A percentile compares a stretch with the other conserved stretches of the same genome.
Evolutionary conservation across 2,329 filamentous ascomycete species (phyloP).

Genomic region (Trichophyton benhamiae): DNA sequence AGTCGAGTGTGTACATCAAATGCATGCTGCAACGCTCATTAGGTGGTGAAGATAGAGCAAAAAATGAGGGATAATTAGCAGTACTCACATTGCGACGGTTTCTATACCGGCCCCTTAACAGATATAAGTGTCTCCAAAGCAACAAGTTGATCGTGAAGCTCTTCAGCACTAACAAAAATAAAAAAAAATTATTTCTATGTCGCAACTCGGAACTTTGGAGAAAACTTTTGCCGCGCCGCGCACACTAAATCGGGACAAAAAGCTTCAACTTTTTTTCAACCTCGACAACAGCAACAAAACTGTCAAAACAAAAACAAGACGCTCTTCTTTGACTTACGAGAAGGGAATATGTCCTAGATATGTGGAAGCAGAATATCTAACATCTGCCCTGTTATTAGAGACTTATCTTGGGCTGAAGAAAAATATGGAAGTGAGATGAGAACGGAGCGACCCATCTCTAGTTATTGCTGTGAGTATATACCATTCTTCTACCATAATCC

Average conservation of each 20-base stretch:
- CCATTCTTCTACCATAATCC: background rate
- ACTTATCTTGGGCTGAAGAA: no score
- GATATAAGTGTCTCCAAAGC: background rate
- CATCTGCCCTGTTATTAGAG: background rate
- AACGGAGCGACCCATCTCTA: background rate
- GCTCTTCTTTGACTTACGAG: background rate
- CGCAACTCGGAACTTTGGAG: background rate
- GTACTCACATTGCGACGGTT: background rate
- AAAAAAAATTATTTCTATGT: background rate
- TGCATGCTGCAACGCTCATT: constrained; percentile 43
- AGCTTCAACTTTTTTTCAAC: background rate
- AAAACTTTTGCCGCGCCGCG: background rate
- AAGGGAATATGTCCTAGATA: background rate
- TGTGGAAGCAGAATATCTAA: background rate
- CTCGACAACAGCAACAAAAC: background rate
- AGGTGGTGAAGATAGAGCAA: background rate
- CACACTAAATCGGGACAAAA: background rate
- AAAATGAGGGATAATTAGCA: background rate
- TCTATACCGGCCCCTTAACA: background rate
- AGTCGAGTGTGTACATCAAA: constrained; percentile 77
- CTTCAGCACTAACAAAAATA: background rate
- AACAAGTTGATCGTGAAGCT: background rate
- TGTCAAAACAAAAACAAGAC: background rate
- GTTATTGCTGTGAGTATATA: background rate
- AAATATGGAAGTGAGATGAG: background rate